These are phyloP conservation scores for Boletellus deceptivus DNA, from an alignment of 1,284 basidiomycete genomes.

Conservation along the genomic window DNA sequence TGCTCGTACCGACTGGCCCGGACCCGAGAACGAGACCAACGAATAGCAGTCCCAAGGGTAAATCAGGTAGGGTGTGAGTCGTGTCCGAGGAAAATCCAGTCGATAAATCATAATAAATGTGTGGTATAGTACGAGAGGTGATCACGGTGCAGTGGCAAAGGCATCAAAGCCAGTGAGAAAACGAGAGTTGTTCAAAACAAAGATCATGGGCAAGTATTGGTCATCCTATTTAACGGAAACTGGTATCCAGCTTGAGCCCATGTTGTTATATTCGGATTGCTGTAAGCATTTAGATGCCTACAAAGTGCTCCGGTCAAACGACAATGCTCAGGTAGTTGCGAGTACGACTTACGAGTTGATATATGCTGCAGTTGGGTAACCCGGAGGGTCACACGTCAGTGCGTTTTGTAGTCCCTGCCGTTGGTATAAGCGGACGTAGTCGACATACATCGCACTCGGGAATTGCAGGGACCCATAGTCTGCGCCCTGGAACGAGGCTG, in stretches of 20 bases:
- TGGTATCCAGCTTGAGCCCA: conserved; percentile 66
- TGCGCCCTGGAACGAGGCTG: conserved; percentile 62
- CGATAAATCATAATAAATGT: conserved; percentile 30
- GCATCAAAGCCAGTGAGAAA: conserved; percentile 10
- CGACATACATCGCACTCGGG: conserved; percentile 69
- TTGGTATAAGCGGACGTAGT: conserved; percentile 80
- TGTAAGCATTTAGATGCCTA: conserved; percentile 68
- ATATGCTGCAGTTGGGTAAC: conserved; percentile 59
- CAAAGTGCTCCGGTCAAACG: conserved; percentile 4
- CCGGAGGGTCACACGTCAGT: conserved; percentile 61
- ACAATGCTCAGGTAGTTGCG: background rate
- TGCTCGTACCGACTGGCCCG: conserved; percentile 4
- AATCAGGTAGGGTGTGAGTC: conserved; percentile 19
- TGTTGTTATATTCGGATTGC: conserved; percentile 71
- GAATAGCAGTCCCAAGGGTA: background rate
- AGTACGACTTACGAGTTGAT: conserved; percentile 47
- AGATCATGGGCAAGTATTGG: conserved; percentile 41
- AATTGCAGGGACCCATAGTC: conserved; percentile 67
- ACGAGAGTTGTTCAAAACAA: conserved; percentile 7
- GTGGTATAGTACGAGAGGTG: conserved; percentile 29
- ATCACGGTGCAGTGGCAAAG: conserved; percentile 20
- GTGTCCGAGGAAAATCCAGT: conserved; percentile 15
- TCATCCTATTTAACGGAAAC: conserved; percentile 70
- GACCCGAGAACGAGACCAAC: background rate
- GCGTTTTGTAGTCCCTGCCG: conserved; percentile 55